Evolutionary conservation across 2,329 filamentous ascomycete genomes (phyloP).

Genomic region (Ophiosphaerella korrae): DNA sequence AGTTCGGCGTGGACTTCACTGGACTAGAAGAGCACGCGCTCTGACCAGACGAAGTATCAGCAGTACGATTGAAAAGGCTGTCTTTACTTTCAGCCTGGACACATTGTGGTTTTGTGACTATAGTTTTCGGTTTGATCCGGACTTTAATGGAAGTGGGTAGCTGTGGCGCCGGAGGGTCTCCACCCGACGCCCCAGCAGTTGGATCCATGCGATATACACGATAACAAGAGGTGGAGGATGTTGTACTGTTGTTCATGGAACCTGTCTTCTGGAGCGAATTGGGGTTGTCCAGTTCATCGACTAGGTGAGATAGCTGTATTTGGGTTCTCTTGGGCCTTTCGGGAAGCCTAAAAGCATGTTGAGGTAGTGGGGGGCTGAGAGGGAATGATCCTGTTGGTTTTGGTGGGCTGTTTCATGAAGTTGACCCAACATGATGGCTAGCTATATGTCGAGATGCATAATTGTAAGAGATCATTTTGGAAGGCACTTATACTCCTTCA

Average conservation of each 20-base stretch:
- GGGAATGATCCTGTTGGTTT: slow-evolving; percentile 35
- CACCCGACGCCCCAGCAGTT: slow-evolving; percentile 10
- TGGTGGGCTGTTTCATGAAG: slow-evolving; percentile 9
- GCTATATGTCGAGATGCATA: slow-evolving; percentile 21
- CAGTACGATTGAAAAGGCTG: slow-evolving; percentile 19
- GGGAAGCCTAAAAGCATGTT: slow-evolving; percentile 18
- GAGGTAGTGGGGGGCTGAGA: slow-evolving; percentile 25
- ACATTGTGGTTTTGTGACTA: slow-evolving; percentile 3
- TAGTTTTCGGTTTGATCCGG: slow-evolving; percentile 23
- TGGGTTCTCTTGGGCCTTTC: slow-evolving; percentile 4
- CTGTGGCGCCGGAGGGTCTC: slow-evolving; percentile 10
- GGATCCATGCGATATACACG: slow-evolving; percentile 14
- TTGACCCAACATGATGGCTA: neutral
- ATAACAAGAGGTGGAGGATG: slow-evolving; percentile 2
- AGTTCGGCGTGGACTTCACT: slow-evolving; percentile 26
- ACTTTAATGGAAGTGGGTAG: slow-evolving; percentile 25
- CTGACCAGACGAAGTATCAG: slow-evolving; percentile 6
- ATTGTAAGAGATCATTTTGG: slow-evolving; percentile 34
- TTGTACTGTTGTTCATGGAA: neutral
- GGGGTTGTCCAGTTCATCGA: slow-evolving; percentile 10
- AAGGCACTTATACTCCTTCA: slow-evolving; percentile 28
- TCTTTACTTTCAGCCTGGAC: slow-evolving; percentile 22
- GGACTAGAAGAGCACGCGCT: slow-evolving; percentile 27
- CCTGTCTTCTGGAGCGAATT: slow-evolving; percentile 21
- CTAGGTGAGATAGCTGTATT: neutral